Conservation (phyloP, 306 rosid genomes). For the Medicago lupulina region DNA sequence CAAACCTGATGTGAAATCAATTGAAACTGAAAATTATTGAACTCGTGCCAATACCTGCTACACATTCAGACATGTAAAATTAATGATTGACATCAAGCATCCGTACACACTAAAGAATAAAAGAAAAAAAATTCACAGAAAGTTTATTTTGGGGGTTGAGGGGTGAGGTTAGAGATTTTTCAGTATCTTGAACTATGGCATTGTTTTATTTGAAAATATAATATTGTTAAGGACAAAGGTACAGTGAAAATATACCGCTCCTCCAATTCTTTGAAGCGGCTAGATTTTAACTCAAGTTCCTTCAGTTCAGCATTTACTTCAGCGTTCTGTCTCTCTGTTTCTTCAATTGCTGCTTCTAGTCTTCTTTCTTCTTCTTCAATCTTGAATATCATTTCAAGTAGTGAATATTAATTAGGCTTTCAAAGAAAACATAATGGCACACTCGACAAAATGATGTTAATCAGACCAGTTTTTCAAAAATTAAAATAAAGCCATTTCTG, state of each 20-base stretch:
- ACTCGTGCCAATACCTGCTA: constrained; percentile 96
- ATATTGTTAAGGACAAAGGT: constrained; percentile 18
- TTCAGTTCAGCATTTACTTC: constrained; percentile 82
- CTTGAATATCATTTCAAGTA: constrained; percentile 54
- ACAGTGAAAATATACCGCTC: constrained; percentile 66
- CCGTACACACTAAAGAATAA: constrained; percentile 17
- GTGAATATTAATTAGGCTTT: constrained; percentile 42
- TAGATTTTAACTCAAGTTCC: constrained; percentile 83
- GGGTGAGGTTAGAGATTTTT: neutral
- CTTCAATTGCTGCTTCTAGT: constrained; percentile 91
- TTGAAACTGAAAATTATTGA: constrained; percentile 94
- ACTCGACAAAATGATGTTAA: constrained; percentile 38
- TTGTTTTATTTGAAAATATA: constrained; percentile 37
- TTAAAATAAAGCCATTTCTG: constrained; percentile 1
- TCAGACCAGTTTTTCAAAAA: constrained; percentile 17
- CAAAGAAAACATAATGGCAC: constrained; percentile 33
- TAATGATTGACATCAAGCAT: constrained; percentile 41
- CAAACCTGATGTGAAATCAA: constrained; percentile 89
- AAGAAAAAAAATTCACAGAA: constrained; percentile 12
- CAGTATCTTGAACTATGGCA: constrained; percentile 14
- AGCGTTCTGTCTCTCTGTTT: constrained; percentile 72
- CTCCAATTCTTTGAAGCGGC: constrained; percentile 84
- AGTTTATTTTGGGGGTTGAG: neutral
- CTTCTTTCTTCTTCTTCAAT: constrained; percentile 93
- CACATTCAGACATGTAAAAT: constrained; percentile 40